These are phyloP conservation scores for Thalia dealbata DNA, from an alignment of 176 grass and related monocot genomes.

Conservation along the genomic window DNA sequence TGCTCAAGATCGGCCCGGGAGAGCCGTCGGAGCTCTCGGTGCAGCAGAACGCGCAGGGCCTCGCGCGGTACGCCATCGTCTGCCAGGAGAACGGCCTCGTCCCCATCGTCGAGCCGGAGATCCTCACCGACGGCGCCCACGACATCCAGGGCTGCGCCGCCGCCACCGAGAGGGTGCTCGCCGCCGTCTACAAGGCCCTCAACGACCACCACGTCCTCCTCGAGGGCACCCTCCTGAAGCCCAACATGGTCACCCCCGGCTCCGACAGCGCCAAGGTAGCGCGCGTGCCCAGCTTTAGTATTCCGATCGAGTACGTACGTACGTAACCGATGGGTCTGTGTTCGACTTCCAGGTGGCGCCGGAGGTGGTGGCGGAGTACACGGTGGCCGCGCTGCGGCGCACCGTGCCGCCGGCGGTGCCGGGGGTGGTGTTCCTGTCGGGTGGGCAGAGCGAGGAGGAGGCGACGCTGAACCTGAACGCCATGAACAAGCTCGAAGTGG, in stretches of 20 bases:
- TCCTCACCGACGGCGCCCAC: slow-evolving; percentile 70
- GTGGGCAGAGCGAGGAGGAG: slow-evolving; percentile 87
- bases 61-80: slow-evolving; percentile 69
- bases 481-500: slow-evolving; percentile 83
- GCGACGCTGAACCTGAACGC: slow-evolving; percentile 73
- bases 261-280: slow-evolving; percentile 75
- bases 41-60: slow-evolving; percentile 66
- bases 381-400: slow-evolving; percentile 68
- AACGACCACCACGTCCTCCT: slow-evolving; percentile 85
- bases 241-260: slow-evolving; percentile 93
- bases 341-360: slow-evolving; percentile 31
- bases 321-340: too few relatives aligned
- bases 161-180: slow-evolving; percentile 73
- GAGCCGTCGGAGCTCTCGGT: slow-evolving; percentile 76
- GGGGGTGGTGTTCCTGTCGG: slow-evolving; percentile 81
- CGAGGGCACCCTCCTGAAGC: slow-evolving; percentile 79
- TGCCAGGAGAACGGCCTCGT: slow-evolving; percentile 89
- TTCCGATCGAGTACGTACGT: too few relatives aligned
- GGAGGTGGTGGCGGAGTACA: slow-evolving; percentile 69
- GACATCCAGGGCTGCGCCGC: slow-evolving; percentile 64
- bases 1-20: slow-evolving; percentile 61
- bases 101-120: slow-evolving; percentile 95
- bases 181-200: slow-evolving; percentile 71
- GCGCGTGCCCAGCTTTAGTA: too few relatives aligned
- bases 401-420: slow-evolving; percentile 81